Conservation (phyloP, 345 rosid genomes). For the Cardamine occulta region DNA sequence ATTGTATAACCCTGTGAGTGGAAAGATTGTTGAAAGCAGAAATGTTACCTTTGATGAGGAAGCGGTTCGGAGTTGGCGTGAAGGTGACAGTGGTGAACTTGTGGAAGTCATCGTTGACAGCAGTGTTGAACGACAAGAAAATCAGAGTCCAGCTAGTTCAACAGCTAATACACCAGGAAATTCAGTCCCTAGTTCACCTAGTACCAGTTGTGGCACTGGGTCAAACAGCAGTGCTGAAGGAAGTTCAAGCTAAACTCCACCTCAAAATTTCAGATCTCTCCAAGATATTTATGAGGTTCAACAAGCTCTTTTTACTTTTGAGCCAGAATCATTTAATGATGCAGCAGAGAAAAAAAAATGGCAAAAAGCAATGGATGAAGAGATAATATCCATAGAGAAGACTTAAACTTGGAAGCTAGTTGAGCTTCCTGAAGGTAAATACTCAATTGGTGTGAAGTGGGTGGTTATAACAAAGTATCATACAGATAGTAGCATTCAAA, state of each 20-base stretch:
- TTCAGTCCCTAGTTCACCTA: background rate
- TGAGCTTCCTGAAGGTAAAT: background rate
- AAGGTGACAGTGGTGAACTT: constrained; percentile 6
- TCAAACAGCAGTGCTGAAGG: background rate
- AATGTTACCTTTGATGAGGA: constrained; percentile 10
- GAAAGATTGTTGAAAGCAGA: background rate
- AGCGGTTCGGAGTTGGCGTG: background rate
- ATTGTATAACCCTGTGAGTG: constrained; percentile 9
- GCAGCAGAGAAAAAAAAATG: background rate
- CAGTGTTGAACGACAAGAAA: background rate
- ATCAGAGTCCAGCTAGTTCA: background rate
- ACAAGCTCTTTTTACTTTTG: background rate
- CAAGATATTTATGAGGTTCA: background rate
- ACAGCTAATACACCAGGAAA: background rate
- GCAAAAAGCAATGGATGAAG: constrained; percentile 15
- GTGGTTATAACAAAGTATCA: constrained; percentile 22
- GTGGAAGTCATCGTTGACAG: background rate
- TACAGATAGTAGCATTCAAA: background rate
- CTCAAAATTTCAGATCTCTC: background rate
- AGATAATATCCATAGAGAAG: background rate
- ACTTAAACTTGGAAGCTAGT: constrained; percentile 15
- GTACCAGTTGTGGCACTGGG: background rate
- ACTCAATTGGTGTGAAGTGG: constrained; percentile 29
- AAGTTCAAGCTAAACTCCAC: background rate
- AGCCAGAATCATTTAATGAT: background rate